Evolutionary conservation across 495 filamentous ascomycete species (phyloP).

Genomic region (Letharia lupina): DNA sequence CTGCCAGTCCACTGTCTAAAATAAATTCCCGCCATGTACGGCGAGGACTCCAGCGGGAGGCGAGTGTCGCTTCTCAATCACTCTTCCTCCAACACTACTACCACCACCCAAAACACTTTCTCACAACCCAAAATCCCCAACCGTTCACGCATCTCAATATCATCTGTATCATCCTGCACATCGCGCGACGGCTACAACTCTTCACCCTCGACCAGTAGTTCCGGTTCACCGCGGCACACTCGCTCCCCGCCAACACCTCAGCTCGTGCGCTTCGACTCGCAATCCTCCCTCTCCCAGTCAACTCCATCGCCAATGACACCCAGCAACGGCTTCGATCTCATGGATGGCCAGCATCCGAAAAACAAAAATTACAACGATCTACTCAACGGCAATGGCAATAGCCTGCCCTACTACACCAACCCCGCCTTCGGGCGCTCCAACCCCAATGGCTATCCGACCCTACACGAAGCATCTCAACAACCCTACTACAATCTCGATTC

Average conservation of each 20-base stretch:
- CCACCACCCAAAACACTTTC: slow-evolving; percentile 7
- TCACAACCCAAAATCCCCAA: slow-evolving; percentile 7
- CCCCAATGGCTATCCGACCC: slow-evolving; percentile 9
- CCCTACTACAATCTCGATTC: slow-evolving; percentile 21
- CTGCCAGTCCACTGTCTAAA: neutral
- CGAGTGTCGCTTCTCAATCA: slow-evolving; percentile 28
- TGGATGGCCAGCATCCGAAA: slow-evolving; percentile 18
- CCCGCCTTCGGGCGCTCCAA: slow-evolving; percentile 3
- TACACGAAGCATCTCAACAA: slow-evolving; percentile 16
- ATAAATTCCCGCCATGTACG: slow-evolving; percentile 22
- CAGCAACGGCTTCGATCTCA: slow-evolving; percentile 22
- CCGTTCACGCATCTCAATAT: slow-evolving; percentile 14
- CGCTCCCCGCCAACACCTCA: slow-evolving; percentile 32
- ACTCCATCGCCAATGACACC: slow-evolving; percentile 28
- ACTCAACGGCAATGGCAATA: neutral
- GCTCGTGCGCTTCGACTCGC: slow-evolving; percentile 30
- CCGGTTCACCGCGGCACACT: slow-evolving; percentile 21
- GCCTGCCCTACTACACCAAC: slow-evolving; percentile 17
- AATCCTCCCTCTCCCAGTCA: slow-evolving; percentile 28
- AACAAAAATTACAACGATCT: slow-evolving; percentile 10
- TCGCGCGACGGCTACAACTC: slow-evolving; percentile 13
- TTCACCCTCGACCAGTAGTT: slow-evolving; percentile 17
- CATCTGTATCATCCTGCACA: slow-evolving; percentile 17
- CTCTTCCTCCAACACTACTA: slow-evolving; percentile 14
- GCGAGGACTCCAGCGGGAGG: slow-evolving; percentile 27